Evolutionary conservation across 2,329 filamentous ascomycete genomes (phyloP).

Genomic region (Tolypocladium capitatum): DNA sequence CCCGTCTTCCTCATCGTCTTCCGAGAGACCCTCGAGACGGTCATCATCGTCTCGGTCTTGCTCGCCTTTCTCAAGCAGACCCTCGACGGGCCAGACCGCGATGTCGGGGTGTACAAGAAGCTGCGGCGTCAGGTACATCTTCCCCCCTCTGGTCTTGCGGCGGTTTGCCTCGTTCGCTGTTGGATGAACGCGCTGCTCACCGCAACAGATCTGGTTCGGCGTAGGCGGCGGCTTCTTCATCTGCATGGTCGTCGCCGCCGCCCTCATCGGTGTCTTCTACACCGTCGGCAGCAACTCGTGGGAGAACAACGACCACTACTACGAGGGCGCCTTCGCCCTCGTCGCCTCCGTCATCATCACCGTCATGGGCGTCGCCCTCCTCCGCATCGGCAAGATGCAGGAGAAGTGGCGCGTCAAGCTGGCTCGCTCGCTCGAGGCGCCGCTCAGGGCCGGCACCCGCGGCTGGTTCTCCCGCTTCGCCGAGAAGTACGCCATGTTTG

Average conservation of each 20-base stretch:
- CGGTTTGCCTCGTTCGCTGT: slow-evolving; percentile 23
- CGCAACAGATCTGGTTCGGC: slow-evolving; percentile 45
- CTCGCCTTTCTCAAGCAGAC: slow-evolving; percentile 77
- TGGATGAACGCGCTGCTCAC: neutral
- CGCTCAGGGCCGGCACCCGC: slow-evolving; percentile 29
- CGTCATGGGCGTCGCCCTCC: slow-evolving; percentile 64
- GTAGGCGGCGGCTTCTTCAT: slow-evolving; percentile 48
- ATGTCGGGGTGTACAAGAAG: slow-evolving; percentile 51
- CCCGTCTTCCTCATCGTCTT: slow-evolving; percentile 87
- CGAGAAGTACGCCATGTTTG: slow-evolving; percentile 77
- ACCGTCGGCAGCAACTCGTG: slow-evolving; percentile 52
- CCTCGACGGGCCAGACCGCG: slow-evolving; percentile 48
- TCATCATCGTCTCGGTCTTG: slow-evolving; percentile 77
- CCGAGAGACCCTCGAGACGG: slow-evolving; percentile 70
- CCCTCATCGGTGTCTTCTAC: slow-evolving; percentile 63
- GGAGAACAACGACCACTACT: slow-evolving; percentile 57
- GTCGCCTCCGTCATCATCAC: slow-evolving; percentile 70
- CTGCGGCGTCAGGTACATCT: slow-evolving; percentile 47
- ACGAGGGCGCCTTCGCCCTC: slow-evolving; percentile 68
- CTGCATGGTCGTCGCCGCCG: slow-evolving; percentile 51
- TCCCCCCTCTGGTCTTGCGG: neutral
- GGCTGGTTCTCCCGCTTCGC: slow-evolving; percentile 45
- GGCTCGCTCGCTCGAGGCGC: slow-evolving; percentile 49
- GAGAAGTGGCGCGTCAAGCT: slow-evolving; percentile 83
- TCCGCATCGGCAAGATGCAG: slow-evolving; percentile 71